These are phyloP conservation scores for Fusarium sp. DNA, from an alignment of 2,329 filamentous ascomycete genomes.

Conservation along the genomic window DNA sequence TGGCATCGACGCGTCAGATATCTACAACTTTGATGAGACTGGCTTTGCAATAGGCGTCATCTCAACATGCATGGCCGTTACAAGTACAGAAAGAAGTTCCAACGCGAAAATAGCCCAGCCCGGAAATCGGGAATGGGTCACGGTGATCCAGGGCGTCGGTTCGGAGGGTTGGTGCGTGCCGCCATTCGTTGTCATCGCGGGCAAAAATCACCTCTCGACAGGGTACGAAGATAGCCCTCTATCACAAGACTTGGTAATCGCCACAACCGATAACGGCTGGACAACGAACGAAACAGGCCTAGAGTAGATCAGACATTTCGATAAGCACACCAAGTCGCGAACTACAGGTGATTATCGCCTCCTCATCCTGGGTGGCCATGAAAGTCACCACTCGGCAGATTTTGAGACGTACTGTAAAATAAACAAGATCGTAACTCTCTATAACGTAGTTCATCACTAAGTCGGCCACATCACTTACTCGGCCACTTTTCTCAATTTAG, in stretches of 20 bases:
- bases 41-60: not conserved
- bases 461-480: no score
- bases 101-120: not conserved
- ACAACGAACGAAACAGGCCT: no score
- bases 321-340: no score
- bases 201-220: not conserved
- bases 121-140: not conserved
- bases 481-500: no score
- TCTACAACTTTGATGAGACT: not conserved
- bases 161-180: not conserved
- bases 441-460: no score
- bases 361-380: no score
- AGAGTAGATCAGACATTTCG: no score
- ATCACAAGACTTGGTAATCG: no score
- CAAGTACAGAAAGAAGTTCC: not conserved
- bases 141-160: not conserved
- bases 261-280: no score
- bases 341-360: no score
- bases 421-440: constrained; percentile 52
- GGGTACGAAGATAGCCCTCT: not conserved
- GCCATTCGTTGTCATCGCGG: not conserved
- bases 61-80: not conserved
- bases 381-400: no score
- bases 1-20: no score
- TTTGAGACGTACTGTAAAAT: constrained; percentile 43